These are phyloP conservation scores for Geotrichum cucujoidarum DNA, from an alignment of 1,139 yeast genomes.

Conservation along the genomic window DNA sequence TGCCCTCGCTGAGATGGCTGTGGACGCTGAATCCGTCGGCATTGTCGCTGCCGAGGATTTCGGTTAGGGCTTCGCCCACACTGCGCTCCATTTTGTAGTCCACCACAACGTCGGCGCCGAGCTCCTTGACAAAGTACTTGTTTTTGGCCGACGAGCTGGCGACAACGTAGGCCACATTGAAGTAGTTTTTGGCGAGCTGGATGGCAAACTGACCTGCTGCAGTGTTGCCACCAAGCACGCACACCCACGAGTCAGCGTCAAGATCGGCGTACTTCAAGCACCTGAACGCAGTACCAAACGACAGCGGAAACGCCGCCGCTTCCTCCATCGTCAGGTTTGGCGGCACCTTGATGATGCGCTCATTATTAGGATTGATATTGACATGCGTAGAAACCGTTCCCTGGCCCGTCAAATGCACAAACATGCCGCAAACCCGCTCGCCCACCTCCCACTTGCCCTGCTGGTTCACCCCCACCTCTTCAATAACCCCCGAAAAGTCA, in stretches of 20 bases:
- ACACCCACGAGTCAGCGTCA: conserved; percentile 38
- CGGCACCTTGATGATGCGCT: conserved; percentile 46
- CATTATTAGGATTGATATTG: conserved; percentile 40
- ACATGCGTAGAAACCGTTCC: conserved; percentile 56
- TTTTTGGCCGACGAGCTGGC: conserved; percentile 37
- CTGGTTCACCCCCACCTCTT: conserved; percentile 50
- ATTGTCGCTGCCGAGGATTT: conserved; percentile 8
- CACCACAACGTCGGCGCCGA: conserved; percentile 51
- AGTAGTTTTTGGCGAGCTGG: conserved; percentile 51
- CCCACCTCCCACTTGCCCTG: conserved; percentile 46
- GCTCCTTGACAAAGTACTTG: conserved; percentile 39
- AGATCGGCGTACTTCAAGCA: conserved; percentile 39
- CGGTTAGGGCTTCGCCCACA: conserved; percentile 15
- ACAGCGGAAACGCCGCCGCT: conserved; percentile 57
- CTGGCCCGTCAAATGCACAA: conserved; percentile 38
- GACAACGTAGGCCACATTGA: conserved; percentile 42
- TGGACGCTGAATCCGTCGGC: conserved; percentile 1
- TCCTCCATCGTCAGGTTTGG: conserved; percentile 44
- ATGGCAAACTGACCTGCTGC: conserved; percentile 59
- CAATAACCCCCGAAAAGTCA: conserved; percentile 64
- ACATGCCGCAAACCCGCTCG: conserved; percentile 59
- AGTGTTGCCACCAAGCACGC: conserved; percentile 73
- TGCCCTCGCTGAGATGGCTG: not conserved
- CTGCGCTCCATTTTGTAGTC: conserved; percentile 44
- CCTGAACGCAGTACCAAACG: conserved; percentile 54